A percentile compares a stretch with the other conserved stretches of the same genome.
Conservation (phyloP, 1,284 basidiomycete species). For the Cryptococcus sp. region DNA sequence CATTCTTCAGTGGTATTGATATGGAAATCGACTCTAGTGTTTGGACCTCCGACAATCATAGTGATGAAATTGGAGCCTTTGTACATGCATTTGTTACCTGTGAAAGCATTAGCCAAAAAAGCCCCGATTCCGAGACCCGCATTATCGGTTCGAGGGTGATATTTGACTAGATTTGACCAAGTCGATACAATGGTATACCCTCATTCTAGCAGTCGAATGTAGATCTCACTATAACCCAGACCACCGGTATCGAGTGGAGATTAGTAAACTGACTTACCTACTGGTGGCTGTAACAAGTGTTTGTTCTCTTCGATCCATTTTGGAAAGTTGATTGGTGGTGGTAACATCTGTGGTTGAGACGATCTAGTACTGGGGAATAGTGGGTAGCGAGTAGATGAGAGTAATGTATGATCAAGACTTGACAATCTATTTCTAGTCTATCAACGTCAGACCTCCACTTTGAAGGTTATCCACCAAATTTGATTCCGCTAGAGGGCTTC, state of each 20-base stretch:
- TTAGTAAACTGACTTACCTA: constrained; percentile 50
- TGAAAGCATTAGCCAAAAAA: not conserved
- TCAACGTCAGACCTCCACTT: too few species aligned
- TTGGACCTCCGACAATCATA: constrained; percentile 91
- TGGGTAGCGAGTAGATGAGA: not conserved
- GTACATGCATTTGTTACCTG: constrained; percentile 79
- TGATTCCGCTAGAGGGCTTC: too few species aligned
- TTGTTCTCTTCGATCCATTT: constrained; percentile 77
- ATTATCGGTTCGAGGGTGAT: not conserved
- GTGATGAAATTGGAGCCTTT: constrained; percentile 76
- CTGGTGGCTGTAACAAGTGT: constrained; percentile 76
- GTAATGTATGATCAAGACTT: not conserved
- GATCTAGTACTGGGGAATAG: not conserved
- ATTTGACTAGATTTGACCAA: too few species aligned
- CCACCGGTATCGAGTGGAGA: not conserved
- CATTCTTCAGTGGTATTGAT: constrained; percentile 94
- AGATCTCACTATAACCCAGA: too few species aligned
- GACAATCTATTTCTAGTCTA: not conserved
- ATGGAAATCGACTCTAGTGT: constrained; percentile 86
- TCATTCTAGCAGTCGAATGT: too few species aligned
- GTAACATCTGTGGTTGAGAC: constrained; percentile 19
- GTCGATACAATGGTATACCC: too few species aligned
- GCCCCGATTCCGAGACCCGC: not conserved
- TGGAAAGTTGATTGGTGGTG: constrained; percentile 69
- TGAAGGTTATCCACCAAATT: too few species aligned